phyloP scores from a whole-genome alignment of 352 stramenopile species.

The Pythium pyrilobum region DNA sequence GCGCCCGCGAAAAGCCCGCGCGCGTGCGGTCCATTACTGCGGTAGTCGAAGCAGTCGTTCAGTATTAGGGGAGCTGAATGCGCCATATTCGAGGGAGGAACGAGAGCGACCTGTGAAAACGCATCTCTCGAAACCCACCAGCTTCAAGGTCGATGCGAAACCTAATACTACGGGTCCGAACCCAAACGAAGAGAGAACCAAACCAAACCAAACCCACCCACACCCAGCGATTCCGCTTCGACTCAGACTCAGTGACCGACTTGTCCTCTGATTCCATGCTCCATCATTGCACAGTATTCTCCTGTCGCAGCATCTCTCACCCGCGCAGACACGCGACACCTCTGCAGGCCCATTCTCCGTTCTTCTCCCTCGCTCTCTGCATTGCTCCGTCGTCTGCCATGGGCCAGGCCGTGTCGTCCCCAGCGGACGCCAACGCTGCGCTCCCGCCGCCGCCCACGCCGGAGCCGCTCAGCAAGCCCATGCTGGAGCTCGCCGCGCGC shows the following conservation, averaged over 20 bases:
- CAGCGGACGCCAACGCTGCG: neutral
- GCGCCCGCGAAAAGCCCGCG: conserved; percentile 19
- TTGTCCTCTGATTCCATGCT: conserved; percentile 11
- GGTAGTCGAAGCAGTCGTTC: no score
- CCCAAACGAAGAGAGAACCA: neutral
- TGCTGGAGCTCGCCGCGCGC: conserved; percentile 27
- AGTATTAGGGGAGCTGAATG: conserved; percentile 9
- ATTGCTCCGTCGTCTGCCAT: neutral
- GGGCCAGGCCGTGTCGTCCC: conserved; percentile 13
- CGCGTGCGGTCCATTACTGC: conserved; percentile 13
- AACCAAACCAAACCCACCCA: neutral
- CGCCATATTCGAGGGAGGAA: conserved; percentile 1
- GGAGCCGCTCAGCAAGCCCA: conserved; percentile 2
- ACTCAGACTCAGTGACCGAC: conserved; percentile 16
- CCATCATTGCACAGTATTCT: no score
- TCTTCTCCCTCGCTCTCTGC: neutral
- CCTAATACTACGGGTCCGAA: neutral
- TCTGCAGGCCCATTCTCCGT: neutral
- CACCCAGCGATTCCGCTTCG: neutral
- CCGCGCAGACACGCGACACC: neutral
- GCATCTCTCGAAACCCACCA: conserved; percentile 24
- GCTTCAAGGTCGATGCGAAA: conserved; percentile 21
- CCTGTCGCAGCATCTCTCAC: no score
- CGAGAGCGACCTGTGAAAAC: conserved; percentile 12
- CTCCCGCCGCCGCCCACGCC: neutral